Evolutionary conservation across 257 asterid species (phyloP).

Genomic region (Nicotiana attenuata): DNA sequence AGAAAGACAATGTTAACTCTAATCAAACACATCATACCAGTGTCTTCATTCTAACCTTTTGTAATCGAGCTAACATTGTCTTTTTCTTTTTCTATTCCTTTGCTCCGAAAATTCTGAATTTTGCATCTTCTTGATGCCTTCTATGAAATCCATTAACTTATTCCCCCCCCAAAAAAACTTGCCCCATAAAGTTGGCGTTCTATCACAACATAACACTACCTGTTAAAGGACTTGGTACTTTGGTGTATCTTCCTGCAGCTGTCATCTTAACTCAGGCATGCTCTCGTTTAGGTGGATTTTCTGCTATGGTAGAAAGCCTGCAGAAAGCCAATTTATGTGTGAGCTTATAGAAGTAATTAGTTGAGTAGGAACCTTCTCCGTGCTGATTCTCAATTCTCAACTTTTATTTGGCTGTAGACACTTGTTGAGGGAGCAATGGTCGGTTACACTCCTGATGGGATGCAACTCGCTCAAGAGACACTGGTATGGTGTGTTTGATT

Average conservation of each 20-base stretch:
- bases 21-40: too few relatives aligned
- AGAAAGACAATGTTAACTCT: too few relatives aligned
- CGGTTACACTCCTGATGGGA: slow-evolving; percentile 78
- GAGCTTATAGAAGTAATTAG: background rate
- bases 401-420: slow-evolving; percentile 41
- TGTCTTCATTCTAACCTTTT: too few relatives aligned
- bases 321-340: background rate
- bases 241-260: background rate
- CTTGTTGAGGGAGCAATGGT: slow-evolving; percentile 86
- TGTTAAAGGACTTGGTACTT: background rate
- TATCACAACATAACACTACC: background rate
- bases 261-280: background rate
- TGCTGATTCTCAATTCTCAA: slow-evolving; percentile 4
- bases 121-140: too few relatives aligned
- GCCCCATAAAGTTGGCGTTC: background rate
- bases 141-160: too few relatives aligned
- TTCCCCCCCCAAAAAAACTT: background rate
- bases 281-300: background rate
- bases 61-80: too few relatives aligned
- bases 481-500: slow-evolving; percentile 46
- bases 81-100: too few relatives aligned
- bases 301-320: background rate
- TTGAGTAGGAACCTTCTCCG: background rate
- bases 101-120: too few relatives aligned
- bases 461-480: slow-evolving; percentile 82